Evolutionary conservation across 305 asterid species (phyloP).

Genomic region (Fraxinus floribunda): DNA sequence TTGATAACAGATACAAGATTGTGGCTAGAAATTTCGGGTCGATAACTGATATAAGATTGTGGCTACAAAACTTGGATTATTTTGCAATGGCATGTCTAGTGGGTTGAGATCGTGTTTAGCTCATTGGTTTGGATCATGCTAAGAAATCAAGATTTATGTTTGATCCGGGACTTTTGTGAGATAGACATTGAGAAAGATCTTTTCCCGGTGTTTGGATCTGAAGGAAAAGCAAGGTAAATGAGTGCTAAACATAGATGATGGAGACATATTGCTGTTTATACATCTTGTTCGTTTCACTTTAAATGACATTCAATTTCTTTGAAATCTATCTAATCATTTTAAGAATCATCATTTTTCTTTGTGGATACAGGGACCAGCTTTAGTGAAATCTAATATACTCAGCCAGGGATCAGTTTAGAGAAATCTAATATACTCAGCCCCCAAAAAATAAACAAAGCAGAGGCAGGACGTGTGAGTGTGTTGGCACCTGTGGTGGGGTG

Average conservation of each 20-base stretch:
- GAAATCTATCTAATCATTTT: not conserved
- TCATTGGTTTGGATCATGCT: not conserved
- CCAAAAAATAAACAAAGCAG: not conserved
- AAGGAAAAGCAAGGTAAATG: not conserved
- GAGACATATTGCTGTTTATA: not conserved
- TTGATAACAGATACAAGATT: not conserved
- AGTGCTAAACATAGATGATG: not conserved
- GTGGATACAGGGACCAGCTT: not conserved
- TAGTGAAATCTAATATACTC: not conserved
- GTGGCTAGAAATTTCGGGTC: not conserved
- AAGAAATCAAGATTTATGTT: not conserved
- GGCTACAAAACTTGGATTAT: not conserved
- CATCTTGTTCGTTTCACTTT: not conserved
- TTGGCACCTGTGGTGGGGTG: not conserved
- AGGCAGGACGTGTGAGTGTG: not conserved
- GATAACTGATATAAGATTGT: not conserved
- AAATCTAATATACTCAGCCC: not conserved
- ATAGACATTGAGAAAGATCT: not conserved
- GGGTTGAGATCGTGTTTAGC: not conserved
- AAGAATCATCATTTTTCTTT: not conserved
- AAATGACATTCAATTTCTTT: not conserved
- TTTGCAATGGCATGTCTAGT: not conserved
- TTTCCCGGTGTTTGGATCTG: not conserved
- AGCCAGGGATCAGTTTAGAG: not conserved
- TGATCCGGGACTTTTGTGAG: not conserved